Base-by-base conservation (phyloP, 140 eudicot genomes). In the Oenanthe javanica region DNA sequence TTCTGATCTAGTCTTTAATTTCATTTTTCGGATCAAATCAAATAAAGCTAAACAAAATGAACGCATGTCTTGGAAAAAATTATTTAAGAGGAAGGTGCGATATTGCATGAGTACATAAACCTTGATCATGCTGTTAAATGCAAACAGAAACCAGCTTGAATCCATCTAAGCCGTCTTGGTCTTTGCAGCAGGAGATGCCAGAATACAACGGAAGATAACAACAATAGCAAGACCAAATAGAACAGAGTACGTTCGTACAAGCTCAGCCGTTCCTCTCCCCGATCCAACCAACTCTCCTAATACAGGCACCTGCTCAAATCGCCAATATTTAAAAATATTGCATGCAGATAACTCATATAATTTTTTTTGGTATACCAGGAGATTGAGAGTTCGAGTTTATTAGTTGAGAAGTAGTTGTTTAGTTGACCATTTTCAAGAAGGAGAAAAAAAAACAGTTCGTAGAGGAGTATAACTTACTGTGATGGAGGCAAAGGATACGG, bases 231-330 rank as follows among this genome's bases (percentile, higher is more conserved):
- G 19, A 54, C 70, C 50, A 5, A 77, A 10, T 15, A 77, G 38
- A 38, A 23, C 16, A 48, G 4, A 36, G 71, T 77, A 77, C 0
- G 49, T 5, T 38, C 11, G 42, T 13, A 77, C 9, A 8, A 77
- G 70, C 69, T 52, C 36, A 7, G 10, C 27, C 12, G 71, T 15
- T 77, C 70, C 80, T 27, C 10, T 51, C n/a, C 69, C 69, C 10
- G 52, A 77, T 66, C 70, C 80, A 46, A 52, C 21, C 48, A 77
- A 4, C 61, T 77, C 69, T 77, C 48, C 80, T 27, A 77, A 77
- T 36, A 54, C 45, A 5, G 80, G 64, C 21, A 19, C 80, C 80
- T 77, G 50, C 18, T 50, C 4, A n/a, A 49, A 51, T 49, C 14
- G 36, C 36, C n/a, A 76, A 27, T 9, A 0, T 50, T 8, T 1